Evolutionary conservation across 202 grass and related monocot genomes (phyloP).

Genomic region (Saccharum hybrid): DNA sequence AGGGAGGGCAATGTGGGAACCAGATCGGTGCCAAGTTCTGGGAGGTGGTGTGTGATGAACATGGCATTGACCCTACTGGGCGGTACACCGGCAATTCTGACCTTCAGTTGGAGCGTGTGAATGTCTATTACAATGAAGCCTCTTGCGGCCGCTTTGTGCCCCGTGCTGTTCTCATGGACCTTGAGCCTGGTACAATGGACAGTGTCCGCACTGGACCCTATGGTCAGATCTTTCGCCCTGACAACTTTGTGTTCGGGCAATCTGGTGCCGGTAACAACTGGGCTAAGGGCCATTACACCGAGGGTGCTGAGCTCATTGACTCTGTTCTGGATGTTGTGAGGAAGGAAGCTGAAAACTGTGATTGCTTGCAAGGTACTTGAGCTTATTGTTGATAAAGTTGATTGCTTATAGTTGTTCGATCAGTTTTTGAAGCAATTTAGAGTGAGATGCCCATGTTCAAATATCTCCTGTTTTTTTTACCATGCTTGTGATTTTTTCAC

Average conservation of each 20-base stretch:
- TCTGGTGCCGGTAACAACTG: constrained; percentile 82
- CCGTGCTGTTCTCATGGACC: constrained; percentile 76
- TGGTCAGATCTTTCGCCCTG: constrained; percentile 71
- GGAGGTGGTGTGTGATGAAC: constrained; percentile 74
- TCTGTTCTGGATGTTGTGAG: constrained; percentile 79
- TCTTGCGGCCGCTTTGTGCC: constrained; percentile 69
- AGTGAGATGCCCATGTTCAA: background rate
- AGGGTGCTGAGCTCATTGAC: constrained; percentile 79
- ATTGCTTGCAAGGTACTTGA: constrained; percentile 72
- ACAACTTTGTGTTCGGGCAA: constrained; percentile 76
- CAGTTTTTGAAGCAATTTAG: background rate
- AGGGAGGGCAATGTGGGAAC: constrained; percentile 74
- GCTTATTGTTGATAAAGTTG: background rate
- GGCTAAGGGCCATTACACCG: constrained; percentile 87
- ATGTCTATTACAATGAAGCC: constrained; percentile 78
- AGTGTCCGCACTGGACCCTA: constrained; percentile 69
- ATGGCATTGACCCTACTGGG: constrained; percentile 66
- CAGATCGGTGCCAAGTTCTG: constrained; percentile 75
- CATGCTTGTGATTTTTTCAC: background rate
- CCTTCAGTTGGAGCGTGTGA: constrained; percentile 71
- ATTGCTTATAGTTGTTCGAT: background rate
- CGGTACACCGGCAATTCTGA: constrained; percentile 53
- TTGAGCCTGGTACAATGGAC: constrained; percentile 77
- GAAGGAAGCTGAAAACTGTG: constrained; percentile 88
- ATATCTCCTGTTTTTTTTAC: background rate